Percentiles rank a stretch among this genome's conserved stretches.
Conservation (phyloP, 306 rosid species). For the Quercus wislizeni region DNA sequence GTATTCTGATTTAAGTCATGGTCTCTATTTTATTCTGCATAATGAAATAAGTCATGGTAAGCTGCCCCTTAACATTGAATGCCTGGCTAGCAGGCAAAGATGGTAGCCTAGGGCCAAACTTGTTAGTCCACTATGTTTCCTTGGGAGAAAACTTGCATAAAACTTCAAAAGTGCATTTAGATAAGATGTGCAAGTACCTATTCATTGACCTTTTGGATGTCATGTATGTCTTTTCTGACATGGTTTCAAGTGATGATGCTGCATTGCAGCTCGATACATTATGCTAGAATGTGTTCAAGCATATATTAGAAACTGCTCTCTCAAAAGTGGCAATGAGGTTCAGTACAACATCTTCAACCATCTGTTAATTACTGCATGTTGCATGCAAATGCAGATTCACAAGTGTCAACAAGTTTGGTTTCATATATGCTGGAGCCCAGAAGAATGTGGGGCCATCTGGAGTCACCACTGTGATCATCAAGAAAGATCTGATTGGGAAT, state of each 20-base stretch:
- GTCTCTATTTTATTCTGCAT: background rate
- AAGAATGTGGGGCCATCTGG: constrained; percentile 96
- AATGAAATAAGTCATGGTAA: background rate
- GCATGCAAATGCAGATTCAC: constrained; percentile 59
- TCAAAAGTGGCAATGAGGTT: background rate
- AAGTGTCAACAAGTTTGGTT: constrained; percentile 91
- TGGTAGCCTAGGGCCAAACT: background rate
- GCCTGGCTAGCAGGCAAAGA: background rate
- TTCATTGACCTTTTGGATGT: too few species aligned
- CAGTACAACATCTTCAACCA: background rate
- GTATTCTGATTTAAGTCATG: background rate
- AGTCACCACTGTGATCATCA: constrained; percentile 75
- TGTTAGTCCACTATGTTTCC: too few species aligned
- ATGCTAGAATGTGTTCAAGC: too few species aligned
- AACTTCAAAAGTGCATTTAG: too few species aligned
- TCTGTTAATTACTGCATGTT: constrained; percentile 13
- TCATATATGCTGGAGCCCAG: constrained; percentile 90
- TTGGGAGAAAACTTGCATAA: too few species aligned
- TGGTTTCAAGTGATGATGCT: too few species aligned
- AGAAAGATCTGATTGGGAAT: constrained; percentile 81
- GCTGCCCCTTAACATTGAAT: background rate
- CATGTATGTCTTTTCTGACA: too few species aligned
- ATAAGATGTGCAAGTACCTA: too few species aligned
- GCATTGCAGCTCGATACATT: too few species aligned
- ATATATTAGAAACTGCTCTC: background rate